Evolutionary conservation across 768 basidiomycete species (phyloP).

Genomic region (Mycena maculata): DNA sequence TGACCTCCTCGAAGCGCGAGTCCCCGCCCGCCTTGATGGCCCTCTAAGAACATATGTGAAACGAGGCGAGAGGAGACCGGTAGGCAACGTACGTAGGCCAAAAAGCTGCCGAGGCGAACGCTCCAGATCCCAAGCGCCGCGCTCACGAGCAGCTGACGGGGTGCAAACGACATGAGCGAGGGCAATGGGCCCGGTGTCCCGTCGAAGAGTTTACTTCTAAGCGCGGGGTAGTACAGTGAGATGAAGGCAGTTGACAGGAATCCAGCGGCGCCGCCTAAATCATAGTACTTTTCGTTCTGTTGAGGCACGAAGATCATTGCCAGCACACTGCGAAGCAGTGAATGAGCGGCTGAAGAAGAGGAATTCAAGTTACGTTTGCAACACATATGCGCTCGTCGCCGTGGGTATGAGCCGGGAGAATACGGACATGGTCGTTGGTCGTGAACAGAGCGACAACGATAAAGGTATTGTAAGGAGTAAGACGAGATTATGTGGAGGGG

Average conservation of each 20-base stretch:
- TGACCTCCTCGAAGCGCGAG: slow-evolving; percentile 72
- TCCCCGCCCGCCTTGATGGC: slow-evolving; percentile 68
- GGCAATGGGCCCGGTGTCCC: slow-evolving; percentile 53
- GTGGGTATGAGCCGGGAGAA: slow-evolving; percentile 67
- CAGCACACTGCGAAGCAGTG: slow-evolving; percentile 49
- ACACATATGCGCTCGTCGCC: slow-evolving; percentile 59
- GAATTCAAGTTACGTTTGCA: slow-evolving; percentile 56
- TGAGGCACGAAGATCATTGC: slow-evolving; percentile 74
- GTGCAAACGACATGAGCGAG: slow-evolving; percentile 60
- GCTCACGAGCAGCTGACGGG: slow-evolving; percentile 69
- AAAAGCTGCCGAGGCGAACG: slow-evolving; percentile 69
- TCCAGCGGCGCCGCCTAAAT: slow-evolving; percentile 73
- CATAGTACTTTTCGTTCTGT: slow-evolving; percentile 74
- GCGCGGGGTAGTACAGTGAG: slow-evolving; percentile 71
- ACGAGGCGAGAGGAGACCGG: not conserved
- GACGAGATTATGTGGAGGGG: no score
- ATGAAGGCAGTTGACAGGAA: slow-evolving; percentile 71
- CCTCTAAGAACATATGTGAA: slow-evolving; percentile 37
- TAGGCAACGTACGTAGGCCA: slow-evolving; percentile 57
- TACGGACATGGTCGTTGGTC: slow-evolving; percentile 55
- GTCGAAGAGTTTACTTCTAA: slow-evolving; percentile 62
- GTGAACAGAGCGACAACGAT: no score
- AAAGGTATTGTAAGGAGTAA: no score
- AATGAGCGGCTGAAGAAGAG: slow-evolving; percentile 10
- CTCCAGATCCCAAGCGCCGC: slow-evolving; percentile 72